Percentiles rank a stretch among this genome's conserved stretches.
phyloP scores from a whole-genome alignment of 2,329 filamentous ascomycete genomes.

The Penicillium sp. region DNA sequence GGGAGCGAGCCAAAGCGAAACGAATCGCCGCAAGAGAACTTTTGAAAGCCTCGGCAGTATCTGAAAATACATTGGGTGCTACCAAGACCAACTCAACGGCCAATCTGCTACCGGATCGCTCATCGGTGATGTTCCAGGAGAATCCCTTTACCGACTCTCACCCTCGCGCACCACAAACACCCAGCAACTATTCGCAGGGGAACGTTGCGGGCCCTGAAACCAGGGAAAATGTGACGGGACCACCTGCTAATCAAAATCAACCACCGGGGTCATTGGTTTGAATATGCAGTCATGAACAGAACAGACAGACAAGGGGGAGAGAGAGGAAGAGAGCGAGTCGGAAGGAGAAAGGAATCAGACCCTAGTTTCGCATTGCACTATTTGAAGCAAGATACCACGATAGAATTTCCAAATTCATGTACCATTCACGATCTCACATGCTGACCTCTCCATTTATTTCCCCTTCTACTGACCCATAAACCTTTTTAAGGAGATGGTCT shows the following conservation, averaged over 20 bases:
- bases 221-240: background rate
- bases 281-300: no score
- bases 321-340: background rate
- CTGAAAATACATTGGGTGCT: background rate
- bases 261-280: background rate
- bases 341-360: no score
- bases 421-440: background rate
- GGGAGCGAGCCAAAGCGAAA: conserved; percentile 10
- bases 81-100: background rate
- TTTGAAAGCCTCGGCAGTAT: background rate
- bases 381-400: background rate
- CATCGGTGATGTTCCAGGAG: conserved; percentile 12
- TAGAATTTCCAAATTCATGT: background rate
- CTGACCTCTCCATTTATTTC: background rate
- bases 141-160: conserved; percentile 3
- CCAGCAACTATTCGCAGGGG: background rate
- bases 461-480: background rate
- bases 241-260: background rate
- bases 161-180: background rate
- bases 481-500: background rate
- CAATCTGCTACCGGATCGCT: conserved; percentile 4
- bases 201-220: background rate
- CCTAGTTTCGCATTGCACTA: background rate
- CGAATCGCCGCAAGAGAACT: conserved; percentile 16
- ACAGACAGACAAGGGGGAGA: background rate